phyloP scores from a whole-genome alignment of 306 rosid species.

The Rosa rugosa region DNA sequence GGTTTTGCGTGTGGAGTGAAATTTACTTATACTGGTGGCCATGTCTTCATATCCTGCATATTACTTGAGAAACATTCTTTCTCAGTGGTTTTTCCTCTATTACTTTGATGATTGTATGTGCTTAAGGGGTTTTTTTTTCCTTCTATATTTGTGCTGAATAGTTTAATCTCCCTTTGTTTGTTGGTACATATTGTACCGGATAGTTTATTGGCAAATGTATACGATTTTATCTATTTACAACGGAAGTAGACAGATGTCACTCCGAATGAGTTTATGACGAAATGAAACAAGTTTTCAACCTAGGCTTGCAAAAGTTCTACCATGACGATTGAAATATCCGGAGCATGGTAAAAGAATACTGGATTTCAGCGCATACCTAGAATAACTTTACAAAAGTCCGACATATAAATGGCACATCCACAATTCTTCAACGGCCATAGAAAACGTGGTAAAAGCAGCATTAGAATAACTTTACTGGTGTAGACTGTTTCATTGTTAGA shows the following conservation, averaged over 20 bases:
- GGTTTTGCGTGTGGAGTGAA: constrained; percentile 1
- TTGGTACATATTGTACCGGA: constrained; percentile 10
- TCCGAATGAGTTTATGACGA: not conserved
- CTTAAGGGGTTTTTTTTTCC: not conserved
- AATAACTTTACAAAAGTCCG: not conserved
- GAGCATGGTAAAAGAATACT: not conserved
- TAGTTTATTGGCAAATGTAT: constrained; percentile 1
- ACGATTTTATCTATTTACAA: not conserved
- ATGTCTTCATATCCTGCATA: not conserved
- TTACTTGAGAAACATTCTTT: not conserved
- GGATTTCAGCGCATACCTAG: not conserved
- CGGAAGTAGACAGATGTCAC: not conserved
- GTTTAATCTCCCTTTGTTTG: no score
- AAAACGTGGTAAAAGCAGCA: not conserved
- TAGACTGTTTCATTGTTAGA: not conserved
- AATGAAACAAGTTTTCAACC: not conserved
- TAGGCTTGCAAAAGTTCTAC: not conserved
- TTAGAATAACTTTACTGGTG: not conserved
- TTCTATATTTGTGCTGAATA: not conserved
- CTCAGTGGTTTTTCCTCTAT: not conserved
- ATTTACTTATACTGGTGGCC: not conserved
- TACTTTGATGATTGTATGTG: not conserved
- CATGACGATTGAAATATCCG: not conserved
- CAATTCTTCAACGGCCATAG: not conserved
- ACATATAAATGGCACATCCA: not conserved